Evolutionary conservation across 169 alveolate species (phyloP).

Genomic region (Babesia divergens): DNA sequence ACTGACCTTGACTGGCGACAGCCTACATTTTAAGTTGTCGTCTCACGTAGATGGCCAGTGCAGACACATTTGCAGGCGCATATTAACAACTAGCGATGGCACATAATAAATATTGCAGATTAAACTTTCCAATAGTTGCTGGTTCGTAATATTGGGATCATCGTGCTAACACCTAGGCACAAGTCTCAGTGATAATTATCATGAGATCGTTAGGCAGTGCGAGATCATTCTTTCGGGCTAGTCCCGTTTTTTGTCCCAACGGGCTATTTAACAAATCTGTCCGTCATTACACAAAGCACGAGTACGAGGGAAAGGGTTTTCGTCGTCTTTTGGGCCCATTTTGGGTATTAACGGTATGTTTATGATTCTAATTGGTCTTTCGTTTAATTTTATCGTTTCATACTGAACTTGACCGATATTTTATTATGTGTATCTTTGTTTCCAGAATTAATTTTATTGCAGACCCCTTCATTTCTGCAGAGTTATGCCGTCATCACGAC

Average conservation of each 20-base stretch:
- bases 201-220: not conserved
- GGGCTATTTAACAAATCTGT: conserved; percentile 8
- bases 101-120: too few species aligned
- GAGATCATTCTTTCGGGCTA: conserved; percentile 1
- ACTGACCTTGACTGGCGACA: conserved; percentile 65
- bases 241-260: not conserved
- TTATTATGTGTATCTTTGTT: not conserved
- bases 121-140: too few species aligned
- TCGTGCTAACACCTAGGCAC: not conserved
- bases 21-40: conserved; percentile 42
- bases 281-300: conserved; percentile 50
- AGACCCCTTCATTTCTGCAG: conserved; percentile 48
- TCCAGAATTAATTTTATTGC: not conserved
- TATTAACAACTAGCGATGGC: too few species aligned
- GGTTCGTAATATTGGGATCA: not conserved
- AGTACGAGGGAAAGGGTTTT: conserved; percentile 45
- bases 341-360: conserved; percentile 51
- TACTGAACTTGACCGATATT: not conserved
- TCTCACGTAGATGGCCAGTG: too few species aligned
- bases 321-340: conserved; percentile 49
- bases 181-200: not conserved
- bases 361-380: not conserved
- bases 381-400: not conserved
- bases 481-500: conserved; percentile 9
- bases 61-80: too few species aligned